Evolutionary conservation across 805 yeast genomes (phyloP).

Genomic region (Barnettozyma vustinii): DNA sequence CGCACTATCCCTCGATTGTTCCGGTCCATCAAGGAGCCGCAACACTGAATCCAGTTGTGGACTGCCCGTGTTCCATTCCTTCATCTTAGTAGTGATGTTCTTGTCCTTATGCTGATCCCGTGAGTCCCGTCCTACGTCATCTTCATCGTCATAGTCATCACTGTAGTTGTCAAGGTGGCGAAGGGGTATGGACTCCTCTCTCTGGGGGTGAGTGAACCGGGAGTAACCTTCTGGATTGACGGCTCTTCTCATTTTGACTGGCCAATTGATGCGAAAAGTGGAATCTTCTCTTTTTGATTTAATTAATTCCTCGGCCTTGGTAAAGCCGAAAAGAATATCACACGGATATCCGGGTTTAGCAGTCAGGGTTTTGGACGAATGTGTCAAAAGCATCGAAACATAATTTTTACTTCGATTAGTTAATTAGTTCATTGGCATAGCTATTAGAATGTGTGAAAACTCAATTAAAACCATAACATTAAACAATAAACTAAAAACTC

Average conservation of each 20-base stretch:
- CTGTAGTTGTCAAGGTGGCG: not conserved
- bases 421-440: too few species aligned
- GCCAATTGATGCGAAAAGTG: not conserved
- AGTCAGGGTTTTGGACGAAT: too few species aligned
- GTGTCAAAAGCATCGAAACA: too few species aligned
- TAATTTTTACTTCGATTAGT: too few species aligned
- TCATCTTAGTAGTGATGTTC: not conserved
- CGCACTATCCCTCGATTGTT: not conserved
- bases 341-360: too few species aligned
- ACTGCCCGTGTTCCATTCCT: not conserved
- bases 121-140: not conserved
- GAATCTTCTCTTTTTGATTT: not conserved
- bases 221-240: not conserved
- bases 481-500: not conserved
- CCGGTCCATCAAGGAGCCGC: slow-evolving; percentile 3
- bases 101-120: not conserved
- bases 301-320: too few species aligned
- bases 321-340: not conserved
- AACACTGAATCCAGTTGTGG: not conserved
- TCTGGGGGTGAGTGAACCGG: not conserved
- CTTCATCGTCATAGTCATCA: not conserved
- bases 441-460: too few species aligned
- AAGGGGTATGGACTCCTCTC: not conserved
- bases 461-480: not conserved
- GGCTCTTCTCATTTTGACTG: not conserved